A percentile compares a stretch with the other conserved stretches of the same genome.
These are phyloP conservation scores for Sporisorium iseilematis-ciliati DNA, from an alignment of 1,284 basidiomycete species.

Conservation along the genomic window DNA sequence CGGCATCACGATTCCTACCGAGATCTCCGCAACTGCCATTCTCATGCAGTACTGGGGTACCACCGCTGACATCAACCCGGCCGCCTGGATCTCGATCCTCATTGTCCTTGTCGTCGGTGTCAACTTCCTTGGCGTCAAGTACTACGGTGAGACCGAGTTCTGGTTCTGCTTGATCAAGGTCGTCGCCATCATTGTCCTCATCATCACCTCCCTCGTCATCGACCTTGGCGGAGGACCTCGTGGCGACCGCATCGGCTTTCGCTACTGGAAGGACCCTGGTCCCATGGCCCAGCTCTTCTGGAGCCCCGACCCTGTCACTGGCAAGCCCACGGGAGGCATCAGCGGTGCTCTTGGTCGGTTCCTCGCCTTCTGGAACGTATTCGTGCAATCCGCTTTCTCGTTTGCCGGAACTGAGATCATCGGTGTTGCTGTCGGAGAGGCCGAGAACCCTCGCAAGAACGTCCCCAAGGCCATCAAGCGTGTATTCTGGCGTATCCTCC, in stretches of 20 bases:
- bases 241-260: conserved; percentile 59
- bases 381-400: conserved; percentile 80
- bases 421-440: conserved; percentile 81
- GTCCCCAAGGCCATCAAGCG: conserved; percentile 57
- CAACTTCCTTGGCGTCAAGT: conserved; percentile 74
- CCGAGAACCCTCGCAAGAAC: conserved; percentile 70
- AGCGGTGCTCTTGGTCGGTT: conserved; percentile 75
- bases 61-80: conserved; percentile 72
- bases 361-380: conserved; percentile 66
- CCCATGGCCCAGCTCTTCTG: conserved; percentile 66
- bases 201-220: conserved; percentile 59
- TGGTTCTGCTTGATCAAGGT: conserved; percentile 57
- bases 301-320: conserved; percentile 44
- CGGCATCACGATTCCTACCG: conserved; percentile 77
- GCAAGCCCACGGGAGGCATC: conserved; percentile 66
- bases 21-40: conserved; percentile 74
- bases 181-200: conserved; percentile 51
- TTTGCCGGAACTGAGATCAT: conserved; percentile 86
- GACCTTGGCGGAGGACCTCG: conserved; percentile 57
- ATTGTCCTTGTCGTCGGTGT: conserved; percentile 69
- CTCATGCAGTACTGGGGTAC: conserved; percentile 54
- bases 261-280: conserved; percentile 71
- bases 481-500: conserved; percentile 70
- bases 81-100: conserved; percentile 73
- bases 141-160: conserved; percentile 76